Percentiles rank a stretch among this genome's conserved stretches.
phyloP scores from a whole-genome alignment of 352 stramenopile species.

The Globisporangium polare region DNA sequence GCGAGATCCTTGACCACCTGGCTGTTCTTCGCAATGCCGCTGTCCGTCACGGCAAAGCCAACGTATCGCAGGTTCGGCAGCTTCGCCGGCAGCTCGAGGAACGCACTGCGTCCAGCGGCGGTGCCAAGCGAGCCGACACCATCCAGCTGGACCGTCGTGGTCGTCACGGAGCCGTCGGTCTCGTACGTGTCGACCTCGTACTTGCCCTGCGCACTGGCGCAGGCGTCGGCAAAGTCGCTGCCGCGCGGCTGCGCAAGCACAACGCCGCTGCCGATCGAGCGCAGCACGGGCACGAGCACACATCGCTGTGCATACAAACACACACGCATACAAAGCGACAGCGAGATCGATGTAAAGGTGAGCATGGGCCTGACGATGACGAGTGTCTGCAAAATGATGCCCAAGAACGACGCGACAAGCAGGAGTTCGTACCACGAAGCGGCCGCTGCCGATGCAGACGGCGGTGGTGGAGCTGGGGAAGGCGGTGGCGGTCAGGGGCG shows the following conservation, averaged over 20 bases:
- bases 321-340: not conserved
- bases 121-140: conserved; percentile 23
- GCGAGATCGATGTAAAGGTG: not conserved
- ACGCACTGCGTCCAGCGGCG: conserved; percentile 15
- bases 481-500: conserved; percentile 2
- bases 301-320: conserved; percentile 23
- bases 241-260: conserved; percentile 65
- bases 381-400: no score
- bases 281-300: conserved; percentile 59
- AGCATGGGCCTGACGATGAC: not conserved
- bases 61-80: conserved; percentile 15
- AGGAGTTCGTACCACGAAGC: conserved; percentile 25
- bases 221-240: conserved; percentile 44
- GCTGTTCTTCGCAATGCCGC: conserved; percentile 29
- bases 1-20: conserved; percentile 44
- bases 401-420: not conserved
- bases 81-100: conserved; percentile 23
- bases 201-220: conserved; percentile 20
- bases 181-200: conserved; percentile 74
- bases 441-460: conserved; percentile 29
- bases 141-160: conserved; percentile 29
- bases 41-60: conserved; percentile 7
- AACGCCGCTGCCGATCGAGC: conserved; percentile 30
- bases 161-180: conserved; percentile 38
- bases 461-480: conserved; percentile 14